Base-by-base conservation (phyloP, 1,284 basidiomycete species). In the Malassezia sympodialis region DNA sequence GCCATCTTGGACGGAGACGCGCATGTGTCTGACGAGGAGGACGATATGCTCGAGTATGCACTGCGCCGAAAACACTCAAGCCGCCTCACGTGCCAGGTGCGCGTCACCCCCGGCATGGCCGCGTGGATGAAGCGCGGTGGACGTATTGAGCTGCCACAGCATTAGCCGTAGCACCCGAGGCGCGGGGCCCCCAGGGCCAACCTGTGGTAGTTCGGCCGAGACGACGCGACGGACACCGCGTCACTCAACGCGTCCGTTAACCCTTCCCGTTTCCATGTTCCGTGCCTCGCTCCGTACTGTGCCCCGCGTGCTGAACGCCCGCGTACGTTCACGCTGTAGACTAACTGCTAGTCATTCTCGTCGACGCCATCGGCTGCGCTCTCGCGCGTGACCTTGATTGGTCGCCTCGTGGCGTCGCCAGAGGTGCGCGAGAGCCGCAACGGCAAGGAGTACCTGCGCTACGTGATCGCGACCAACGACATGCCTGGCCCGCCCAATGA, bases 401-500 rank as follows among this genome's bases (percentile, higher is more conserved):
- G 72, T 17, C 67, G 72, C 31, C 65, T 74, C 14, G 63, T 65
- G 6, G 65, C 67, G 8, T 62, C 68, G 40, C 72, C 72, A 5
- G 69, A 72, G 56, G 42, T 67, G 46, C 63, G 69, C 47, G 49
- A 60, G 19, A 72, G 67, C 51, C 63, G 63, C 51, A 62, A 58
- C 23, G 72, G 72, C 53, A 74, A 74, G 58, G 68, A 72, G 51
- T 74, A 66, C 59, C 60, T 68, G 10, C 61, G 65, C 27, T 74
- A 74, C 65, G 64, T 65, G 11, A 58, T 74, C 17, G 72, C 72
- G 10, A 73, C 70, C 10, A 64, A 54, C 17, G 72, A 74, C 45
- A 63, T 66, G 21, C 48, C 62, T 7, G 70, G 67, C 17, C 64
- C 65, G 10, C 67, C 69, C 10, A 60, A 53, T 11, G 70, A 72